Conservation (phyloP, 139 green algal genomes). For the Haematococcus lacustris region DNA sequence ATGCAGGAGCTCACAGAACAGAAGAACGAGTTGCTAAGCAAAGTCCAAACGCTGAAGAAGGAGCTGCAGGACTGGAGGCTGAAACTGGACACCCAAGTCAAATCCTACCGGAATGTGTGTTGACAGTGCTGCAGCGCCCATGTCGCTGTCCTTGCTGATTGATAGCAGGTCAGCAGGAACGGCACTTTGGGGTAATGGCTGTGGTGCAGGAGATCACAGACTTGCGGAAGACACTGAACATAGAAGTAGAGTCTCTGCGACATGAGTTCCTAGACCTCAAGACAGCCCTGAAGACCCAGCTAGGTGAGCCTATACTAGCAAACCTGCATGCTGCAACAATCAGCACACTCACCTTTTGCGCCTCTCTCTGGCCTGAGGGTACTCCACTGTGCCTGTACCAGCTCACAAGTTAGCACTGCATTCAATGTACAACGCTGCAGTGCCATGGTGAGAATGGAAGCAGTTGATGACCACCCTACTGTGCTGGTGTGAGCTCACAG, state of each 20-base stretch:
- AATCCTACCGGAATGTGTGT: conserved; percentile 36
- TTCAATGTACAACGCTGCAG: no score
- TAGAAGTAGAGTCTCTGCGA: conserved; percentile 46
- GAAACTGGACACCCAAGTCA: conserved; percentile 57
- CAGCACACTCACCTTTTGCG: no score
- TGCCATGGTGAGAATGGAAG: no score
- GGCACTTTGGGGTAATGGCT: background rate
- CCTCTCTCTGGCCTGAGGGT: no score
- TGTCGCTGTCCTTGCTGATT: background rate
- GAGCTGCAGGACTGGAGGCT: conserved; percentile 56
- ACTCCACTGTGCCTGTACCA: no score
- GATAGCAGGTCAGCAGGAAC: background rate
- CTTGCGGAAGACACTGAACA: conserved; percentile 42
- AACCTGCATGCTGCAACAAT: no score
- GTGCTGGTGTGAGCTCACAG: no score
- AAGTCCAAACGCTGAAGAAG: conserved; percentile 53
- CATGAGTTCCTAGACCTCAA: conserved; percentile 44
- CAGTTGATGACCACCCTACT: no score
- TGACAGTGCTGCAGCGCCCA: background rate
- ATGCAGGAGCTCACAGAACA: conserved; percentile 43
- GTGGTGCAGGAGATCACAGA: conserved; percentile 44
- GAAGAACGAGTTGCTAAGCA: conserved; percentile 49
- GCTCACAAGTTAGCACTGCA: no score
- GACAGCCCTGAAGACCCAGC: conserved; percentile 35
- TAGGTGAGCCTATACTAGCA: conserved; percentile 12